Base-by-base conservation (phyloP, 768 basidiomycete genomes). In the Boletus sensibilis region DNA sequence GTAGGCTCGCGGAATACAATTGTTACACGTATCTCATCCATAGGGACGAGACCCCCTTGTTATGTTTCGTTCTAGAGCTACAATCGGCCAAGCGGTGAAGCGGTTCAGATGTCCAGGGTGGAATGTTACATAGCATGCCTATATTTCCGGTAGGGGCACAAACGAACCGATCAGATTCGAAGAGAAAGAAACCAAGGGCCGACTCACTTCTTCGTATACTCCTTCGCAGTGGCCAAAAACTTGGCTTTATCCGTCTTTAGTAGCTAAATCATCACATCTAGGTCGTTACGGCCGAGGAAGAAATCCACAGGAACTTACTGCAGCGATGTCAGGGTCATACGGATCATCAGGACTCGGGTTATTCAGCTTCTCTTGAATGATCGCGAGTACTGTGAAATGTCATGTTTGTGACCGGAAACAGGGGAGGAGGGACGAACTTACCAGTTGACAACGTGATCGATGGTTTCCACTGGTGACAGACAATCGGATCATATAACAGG, bases 291-390 rank as follows among this genome's bases (percentile, higher is more conserved):
- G 23, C 18, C 25, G 23, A 40, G n/a, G 34, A 46, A 4, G 41
- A 56, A 43, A 44, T 35, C 42, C 4, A 23, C 43, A 44, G 53
- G n/a, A 29, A 74, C 86, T 52, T 67, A 93, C 88, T 33, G 86
- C 86, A 37, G 92, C 92, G 62, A 92, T 89, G 1, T 92, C 90
- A 29, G 92, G 88, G 65, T 92, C 89, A 64, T 91, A 94, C 1
- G 92, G 92, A 68, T 94, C 92, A 64, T 94, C 92, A 18, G 90
- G 79, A 68, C 87, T 90, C 18, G 92, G 92, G 69, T 93, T 91
- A 69, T 92, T 92, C 49, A 94, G 67, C 73, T 94, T 94, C 67
- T 92, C 90, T 69, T 89, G 86, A 56, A 94, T 83, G 46, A 85
- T 83, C 25, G 78, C 76, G 20, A 94, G 79, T 1, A 94, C 92